Evolutionary conservation across 2,329 filamentous ascomycete species (phyloP).

Genomic region (Nemania sp.): DNA sequence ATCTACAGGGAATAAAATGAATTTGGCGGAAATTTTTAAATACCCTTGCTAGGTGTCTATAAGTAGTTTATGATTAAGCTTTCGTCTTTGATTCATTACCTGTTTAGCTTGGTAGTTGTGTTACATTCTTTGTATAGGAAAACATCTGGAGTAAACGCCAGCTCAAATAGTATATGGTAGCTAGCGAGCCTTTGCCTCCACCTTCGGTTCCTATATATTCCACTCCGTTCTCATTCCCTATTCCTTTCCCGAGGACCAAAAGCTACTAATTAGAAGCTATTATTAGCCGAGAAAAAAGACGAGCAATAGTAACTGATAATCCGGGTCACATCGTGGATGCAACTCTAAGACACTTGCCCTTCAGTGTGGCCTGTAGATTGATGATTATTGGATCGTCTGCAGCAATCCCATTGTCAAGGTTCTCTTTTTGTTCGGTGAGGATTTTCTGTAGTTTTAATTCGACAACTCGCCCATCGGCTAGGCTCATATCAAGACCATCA

Average conservation of each 20-base stretch:
- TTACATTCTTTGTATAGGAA: too few relatives aligned
- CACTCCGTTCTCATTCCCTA: neutral
- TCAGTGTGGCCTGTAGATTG: conserved; percentile 27
- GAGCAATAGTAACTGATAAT: neutral
- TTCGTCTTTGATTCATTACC: neutral
- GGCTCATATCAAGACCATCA: conserved; percentile 47
- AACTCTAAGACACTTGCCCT: conserved; percentile 27
- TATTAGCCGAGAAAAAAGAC: neutral
- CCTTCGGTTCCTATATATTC: neutral
- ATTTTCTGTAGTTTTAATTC: conserved; percentile 44
- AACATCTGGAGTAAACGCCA: neutral
- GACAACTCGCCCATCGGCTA: conserved; percentile 42
- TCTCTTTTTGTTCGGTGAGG: conserved; percentile 37
- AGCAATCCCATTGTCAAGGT: neutral
- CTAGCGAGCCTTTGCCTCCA: neutral
- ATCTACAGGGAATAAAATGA: neutral
- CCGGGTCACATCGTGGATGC: neutral
- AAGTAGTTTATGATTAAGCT: neutral
- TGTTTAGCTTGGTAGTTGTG: neutral
- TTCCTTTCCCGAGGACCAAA: neutral
- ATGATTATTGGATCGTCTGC: conserved; percentile 5
- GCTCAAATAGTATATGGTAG: neutral
- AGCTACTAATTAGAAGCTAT: neutral
- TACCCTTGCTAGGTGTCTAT: neutral
- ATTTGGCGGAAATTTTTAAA: neutral